phyloP scores from a whole-genome alignment of 1,139 yeast species.

The Taiozyma sp. region DNA sequence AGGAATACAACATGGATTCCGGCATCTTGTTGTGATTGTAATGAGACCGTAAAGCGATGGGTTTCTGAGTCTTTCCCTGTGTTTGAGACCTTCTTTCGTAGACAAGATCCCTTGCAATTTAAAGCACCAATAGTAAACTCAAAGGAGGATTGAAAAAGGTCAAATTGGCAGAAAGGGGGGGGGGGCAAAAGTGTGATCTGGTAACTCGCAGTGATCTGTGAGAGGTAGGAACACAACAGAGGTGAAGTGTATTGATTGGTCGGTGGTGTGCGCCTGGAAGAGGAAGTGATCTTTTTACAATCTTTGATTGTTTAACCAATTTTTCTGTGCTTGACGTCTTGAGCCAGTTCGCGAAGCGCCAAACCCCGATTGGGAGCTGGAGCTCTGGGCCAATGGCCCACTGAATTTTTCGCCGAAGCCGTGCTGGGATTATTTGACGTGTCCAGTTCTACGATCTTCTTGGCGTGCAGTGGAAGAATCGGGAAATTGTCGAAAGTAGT shows the following conservation, averaged over 20 bases:
- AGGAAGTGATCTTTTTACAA: neutral
- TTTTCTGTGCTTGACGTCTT: neutral
- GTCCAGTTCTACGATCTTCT: neutral
- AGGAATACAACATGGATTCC: conserved; percentile 13
- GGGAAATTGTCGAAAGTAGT: neutral
- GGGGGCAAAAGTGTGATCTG: neutral
- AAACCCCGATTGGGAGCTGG: neutral
- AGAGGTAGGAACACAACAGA: neutral
- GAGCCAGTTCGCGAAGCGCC: neutral
- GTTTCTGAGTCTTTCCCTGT: neutral
- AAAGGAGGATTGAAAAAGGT: neutral
- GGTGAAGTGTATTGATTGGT: neutral
- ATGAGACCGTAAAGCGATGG: neutral
- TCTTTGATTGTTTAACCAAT: neutral
- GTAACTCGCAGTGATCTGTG: neutral
- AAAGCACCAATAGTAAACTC: neutral
- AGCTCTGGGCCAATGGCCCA: neutral
- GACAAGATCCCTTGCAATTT: neutral
- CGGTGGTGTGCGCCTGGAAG: neutral
- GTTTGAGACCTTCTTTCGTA: neutral
- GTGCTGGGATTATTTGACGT: neutral
- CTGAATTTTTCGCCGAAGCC: neutral
- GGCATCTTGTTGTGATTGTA: neutral
- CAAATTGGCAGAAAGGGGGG: neutral
- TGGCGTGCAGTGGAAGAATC: neutral